Evolutionary conservation across 106 monocot genomes (phyloP).

Genomic region (Allium fistulosum): DNA sequence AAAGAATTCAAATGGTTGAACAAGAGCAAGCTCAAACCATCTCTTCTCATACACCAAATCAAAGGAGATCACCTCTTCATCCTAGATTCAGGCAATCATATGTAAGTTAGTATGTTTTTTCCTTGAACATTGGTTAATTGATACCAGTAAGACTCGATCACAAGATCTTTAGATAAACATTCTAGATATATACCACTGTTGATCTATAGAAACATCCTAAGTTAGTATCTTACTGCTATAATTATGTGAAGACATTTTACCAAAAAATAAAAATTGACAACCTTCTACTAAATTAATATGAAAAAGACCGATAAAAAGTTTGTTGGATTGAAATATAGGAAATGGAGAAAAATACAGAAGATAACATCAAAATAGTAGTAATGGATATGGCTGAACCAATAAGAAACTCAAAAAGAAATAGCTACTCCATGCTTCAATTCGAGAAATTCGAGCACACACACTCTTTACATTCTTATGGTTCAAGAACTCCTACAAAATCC

Average conservation of each 20-base stretch:
- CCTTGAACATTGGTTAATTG: not conserved
- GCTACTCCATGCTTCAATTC: slow-evolving; percentile 19
- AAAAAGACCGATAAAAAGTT: not conserved
- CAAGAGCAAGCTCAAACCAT: slow-evolving; percentile 14
- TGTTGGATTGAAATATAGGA: slow-evolving; percentile 25
- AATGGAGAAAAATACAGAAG: slow-evolving; percentile 37
- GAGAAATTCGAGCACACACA: slow-evolving; percentile 16
- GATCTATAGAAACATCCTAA: not conserved
- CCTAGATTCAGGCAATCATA: slow-evolving; percentile 25
- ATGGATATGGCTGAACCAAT: slow-evolving; percentile 46
- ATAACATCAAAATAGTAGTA: slow-evolving; percentile 53
- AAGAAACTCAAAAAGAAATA: slow-evolving; percentile 26
- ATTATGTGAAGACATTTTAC: not conserved
- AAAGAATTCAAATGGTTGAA: slow-evolving; percentile 27
- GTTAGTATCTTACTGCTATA: not conserved
- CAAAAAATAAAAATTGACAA: not conserved
- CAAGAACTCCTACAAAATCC: not conserved
- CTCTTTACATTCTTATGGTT: slow-evolving; percentile 6
- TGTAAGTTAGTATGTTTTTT: slow-evolving; percentile 21
- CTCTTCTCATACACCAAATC: slow-evolving; percentile 9
- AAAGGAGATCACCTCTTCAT: slow-evolving; percentile 31
- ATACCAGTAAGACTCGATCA: not conserved
- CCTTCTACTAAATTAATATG: not conserved
- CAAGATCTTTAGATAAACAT: not conserved
- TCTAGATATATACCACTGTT: not conserved